Base-by-base conservation (phyloP, 2,329 filamentous ascomycete species). In the Microascus cirrosus region DNA sequence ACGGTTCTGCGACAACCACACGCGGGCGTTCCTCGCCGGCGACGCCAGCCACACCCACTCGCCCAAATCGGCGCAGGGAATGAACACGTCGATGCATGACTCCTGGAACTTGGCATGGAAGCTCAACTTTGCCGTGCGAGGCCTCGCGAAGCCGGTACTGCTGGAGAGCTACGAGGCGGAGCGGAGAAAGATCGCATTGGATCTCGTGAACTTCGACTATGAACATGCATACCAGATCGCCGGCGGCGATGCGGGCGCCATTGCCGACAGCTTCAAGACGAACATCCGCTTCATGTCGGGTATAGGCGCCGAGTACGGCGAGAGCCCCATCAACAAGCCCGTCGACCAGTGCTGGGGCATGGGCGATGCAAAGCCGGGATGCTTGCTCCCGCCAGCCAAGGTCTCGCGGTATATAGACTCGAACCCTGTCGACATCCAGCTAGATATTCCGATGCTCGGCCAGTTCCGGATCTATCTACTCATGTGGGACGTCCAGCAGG, bases 381-480 rank as follows among this genome's bases (percentile, higher is more conserved):
- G 77, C 55, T 72, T 81, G 24, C 74, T 88, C 28, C 79, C 84
- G 2, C 87, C 87, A 2, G 84, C 84, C 48, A 87, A 83, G 69
- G 86, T 86, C 20, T 87, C 85, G 0, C 80, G 88, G 32, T 90
- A 86, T 66, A 80, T 90, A 56, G 88, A 92, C 69, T 84, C 87
- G 3, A 92, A 91, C 64, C 87, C 87, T 0, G 82, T 92, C 50
- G 85, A 91, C 63, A 74, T 91, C 32, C 86, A 92, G 67, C 81
- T 90, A 6, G 88, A 91, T 65, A 88, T 91, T 52, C 88, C 88
- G 1, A 81, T 90, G 70, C 74, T 91, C 6, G 85, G 87, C 28
- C 88, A 92, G 65, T 92, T 91, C 73, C 80, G 86, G 54, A 80
- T 90, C 53, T 90, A 88, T 68, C 78, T 91, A 60, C 79, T 92